These are phyloP conservation scores for Russula lepida DNA, from an alignment of 768 basidiomycete genomes.

Conservation along the genomic window DNA sequence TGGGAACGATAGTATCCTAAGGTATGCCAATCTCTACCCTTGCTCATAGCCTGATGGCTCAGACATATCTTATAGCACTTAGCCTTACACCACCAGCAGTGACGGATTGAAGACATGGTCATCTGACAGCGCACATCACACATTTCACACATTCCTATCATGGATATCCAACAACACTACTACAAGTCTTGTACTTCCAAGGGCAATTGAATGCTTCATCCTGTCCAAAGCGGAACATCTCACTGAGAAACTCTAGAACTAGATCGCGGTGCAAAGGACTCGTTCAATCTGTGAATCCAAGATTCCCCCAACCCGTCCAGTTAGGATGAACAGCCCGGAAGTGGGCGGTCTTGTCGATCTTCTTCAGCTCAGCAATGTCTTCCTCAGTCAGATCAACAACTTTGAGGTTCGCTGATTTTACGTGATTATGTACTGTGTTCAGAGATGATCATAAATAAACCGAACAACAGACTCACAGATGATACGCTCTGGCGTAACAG, in stretches of 20 bases:
- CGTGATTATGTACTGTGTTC: background rate
- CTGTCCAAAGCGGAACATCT: background rate
- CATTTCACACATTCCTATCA: background rate
- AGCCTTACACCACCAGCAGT: background rate
- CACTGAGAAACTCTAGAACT: background rate
- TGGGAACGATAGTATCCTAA: background rate
- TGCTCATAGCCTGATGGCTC: background rate
- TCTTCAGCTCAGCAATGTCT: conserved; percentile 49
- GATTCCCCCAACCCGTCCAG: conserved; percentile 55
- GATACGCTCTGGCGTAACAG: conserved; percentile 63
- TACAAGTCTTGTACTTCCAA: background rate
- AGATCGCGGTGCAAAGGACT: background rate
- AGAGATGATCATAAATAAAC: background rate
- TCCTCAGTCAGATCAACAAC: conserved; percentile 53
- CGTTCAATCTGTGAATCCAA: conserved; percentile 47
- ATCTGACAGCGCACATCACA: background rate
- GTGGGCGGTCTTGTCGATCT: conserved; percentile 51
- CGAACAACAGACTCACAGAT: conserved; percentile 30
- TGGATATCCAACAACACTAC: background rate
- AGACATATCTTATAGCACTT: background rate
- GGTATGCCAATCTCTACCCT: background rate
- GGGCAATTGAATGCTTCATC: background rate
- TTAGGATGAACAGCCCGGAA: conserved; percentile 58
- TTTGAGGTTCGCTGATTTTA: conserved; percentile 42
- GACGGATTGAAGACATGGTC: background rate